Evolutionary conservation across 2,329 filamentous ascomycete genomes (phyloP).

Genomic region (Bipolaris victoriae): DNA sequence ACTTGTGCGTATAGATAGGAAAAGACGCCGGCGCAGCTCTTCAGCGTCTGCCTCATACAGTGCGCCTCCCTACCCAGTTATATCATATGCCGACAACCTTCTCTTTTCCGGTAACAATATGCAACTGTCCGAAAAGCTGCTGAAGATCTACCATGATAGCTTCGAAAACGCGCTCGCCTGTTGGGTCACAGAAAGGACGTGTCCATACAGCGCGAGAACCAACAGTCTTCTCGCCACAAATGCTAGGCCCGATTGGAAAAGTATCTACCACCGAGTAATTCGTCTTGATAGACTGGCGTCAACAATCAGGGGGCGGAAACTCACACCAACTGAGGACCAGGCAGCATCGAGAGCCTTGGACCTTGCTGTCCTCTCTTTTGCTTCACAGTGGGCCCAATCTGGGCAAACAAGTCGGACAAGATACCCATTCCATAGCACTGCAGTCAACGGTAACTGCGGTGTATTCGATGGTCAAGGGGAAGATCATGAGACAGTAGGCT

Average conservation of each 20-base stretch:
- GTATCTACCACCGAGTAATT: constrained; percentile 59
- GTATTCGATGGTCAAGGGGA: constrained; percentile 18
- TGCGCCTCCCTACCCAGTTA: constrained; percentile 25
- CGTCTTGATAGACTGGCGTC: constrained; percentile 56
- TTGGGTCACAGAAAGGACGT: constrained; percentile 62
- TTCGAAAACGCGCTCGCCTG: constrained; percentile 61
- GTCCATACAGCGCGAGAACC: constrained; percentile 54
- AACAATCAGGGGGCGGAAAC: constrained; percentile 49
- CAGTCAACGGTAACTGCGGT: constrained; percentile 9
- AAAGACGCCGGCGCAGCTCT: constrained; percentile 35
- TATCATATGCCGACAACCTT: constrained; percentile 37
- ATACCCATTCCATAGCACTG: constrained; percentile 37
- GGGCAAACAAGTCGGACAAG: constrained; percentile 34
- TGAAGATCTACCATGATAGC: constrained; percentile 62
- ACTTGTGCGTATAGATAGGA: constrained; percentile 24
- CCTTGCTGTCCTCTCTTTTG: constrained; percentile 59
- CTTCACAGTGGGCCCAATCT: constrained; percentile 57
- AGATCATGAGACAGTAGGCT: constrained; percentile 10
- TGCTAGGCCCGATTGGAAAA: constrained; percentile 55
- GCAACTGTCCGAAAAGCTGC: constrained; percentile 53
- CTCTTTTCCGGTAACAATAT: constrained; percentile 45
- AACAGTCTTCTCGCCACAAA: constrained; percentile 38
- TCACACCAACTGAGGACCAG: constrained; percentile 53
- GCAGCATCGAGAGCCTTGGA: constrained; percentile 56
- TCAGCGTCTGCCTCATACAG: constrained; percentile 28